These are phyloP conservation scores for Erodium chrysanthum DNA, from an alignment of 441 rosid species.

Conservation along the genomic window DNA sequence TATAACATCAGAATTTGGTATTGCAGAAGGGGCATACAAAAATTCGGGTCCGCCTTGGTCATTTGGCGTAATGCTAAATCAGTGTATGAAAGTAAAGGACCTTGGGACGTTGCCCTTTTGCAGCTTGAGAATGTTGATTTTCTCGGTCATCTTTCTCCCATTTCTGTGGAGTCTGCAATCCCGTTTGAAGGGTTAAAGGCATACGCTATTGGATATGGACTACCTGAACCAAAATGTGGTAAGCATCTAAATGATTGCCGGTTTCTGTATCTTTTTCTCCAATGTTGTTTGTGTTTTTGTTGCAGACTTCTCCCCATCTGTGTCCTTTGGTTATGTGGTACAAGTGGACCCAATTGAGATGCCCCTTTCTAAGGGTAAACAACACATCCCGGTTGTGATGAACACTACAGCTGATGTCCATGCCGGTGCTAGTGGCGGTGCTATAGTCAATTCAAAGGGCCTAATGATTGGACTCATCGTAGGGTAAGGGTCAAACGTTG, in stretches of 20 bases:
- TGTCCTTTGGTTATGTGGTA: constrained; percentile 70
- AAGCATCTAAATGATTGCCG: constrained; percentile 1
- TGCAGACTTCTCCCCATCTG: constrained; percentile 64
- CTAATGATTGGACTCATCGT: constrained; percentile 89
- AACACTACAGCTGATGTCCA: constrained; percentile 95
- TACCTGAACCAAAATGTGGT: constrained; percentile 90
- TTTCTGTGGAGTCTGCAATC: constrained; percentile 34
- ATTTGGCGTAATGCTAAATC: constrained; percentile 72
- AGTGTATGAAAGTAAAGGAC: constrained; percentile 60
- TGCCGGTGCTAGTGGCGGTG: constrained; percentile 95
- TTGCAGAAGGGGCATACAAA: constrained; percentile 22
- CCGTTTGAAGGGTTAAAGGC: constrained; percentile 63
- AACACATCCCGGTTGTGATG: constrained; percentile 60
- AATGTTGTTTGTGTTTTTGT: too few species aligned
- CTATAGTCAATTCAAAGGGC: constrained; percentile 69
- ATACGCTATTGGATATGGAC: constrained; percentile 81
- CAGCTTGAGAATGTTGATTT: constrained; percentile 61
- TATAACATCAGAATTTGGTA: constrained; percentile 3
- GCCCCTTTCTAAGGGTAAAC: constrained; percentile 22
- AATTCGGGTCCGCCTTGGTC: constrained; percentile 63
- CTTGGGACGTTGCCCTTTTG: constrained; percentile 75
- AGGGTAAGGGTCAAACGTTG: constrained; percentile 39
- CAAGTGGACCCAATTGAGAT: constrained; percentile 68
- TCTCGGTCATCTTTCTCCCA: constrained; percentile 50
- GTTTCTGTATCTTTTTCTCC: too few species aligned